Evolutionary conservation across 2,329 filamentous ascomycete species (phyloP), one percentile per base, ranked within the genome.

Genomic region (Lachnellula willkommii): DNA sequence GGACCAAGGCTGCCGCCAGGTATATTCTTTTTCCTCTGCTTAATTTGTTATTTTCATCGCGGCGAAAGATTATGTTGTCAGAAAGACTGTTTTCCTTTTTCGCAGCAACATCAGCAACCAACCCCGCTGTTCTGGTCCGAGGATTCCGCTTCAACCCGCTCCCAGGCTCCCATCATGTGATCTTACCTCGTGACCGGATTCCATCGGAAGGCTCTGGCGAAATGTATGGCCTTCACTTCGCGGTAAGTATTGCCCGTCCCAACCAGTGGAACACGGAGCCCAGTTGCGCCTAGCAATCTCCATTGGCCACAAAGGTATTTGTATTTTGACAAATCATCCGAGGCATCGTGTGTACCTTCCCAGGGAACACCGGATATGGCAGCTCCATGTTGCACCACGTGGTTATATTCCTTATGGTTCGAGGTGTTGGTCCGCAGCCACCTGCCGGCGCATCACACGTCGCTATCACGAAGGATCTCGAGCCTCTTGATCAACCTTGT

Each of bases 1-100:
- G 67, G 63, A 65, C 63, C 58, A 66, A 66, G 63, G 64, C 62
- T 61, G 43, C 65, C 64, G 62, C 62, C 63, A 69, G 68, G 68
- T 69, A 69, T 67, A 66, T 67, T 66, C 48, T 64, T 63, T 65
- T 60, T 57, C 56, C 49, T 43, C 32, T 59, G 51, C 39, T 59
- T 63, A 56, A 37, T 63, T 61, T 60, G 54, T 28, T 52, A 53
- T 50, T 58, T 56, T 61, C 8, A 26, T 61, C 60, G 53, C 48
- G 32, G 24, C 55, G 40, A 49, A 52, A 45, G 35, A 53, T 63
- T 56, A 64, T 69, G 66, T 69, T 56, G 59, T 64, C 42, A 57
- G 63, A 66, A 63, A 62, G 20, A 50, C 62, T 69, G 66, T 68
- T 52, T 56, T 59, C 64, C 57, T 54, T 56, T 63, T 62, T 55